A percentile compares a stretch with the other conserved stretches of the same genome.
These are phyloP conservation scores for Asterophora parasitica DNA, from an alignment of 768 basidiomycete species.

Conservation along the genomic window DNA sequence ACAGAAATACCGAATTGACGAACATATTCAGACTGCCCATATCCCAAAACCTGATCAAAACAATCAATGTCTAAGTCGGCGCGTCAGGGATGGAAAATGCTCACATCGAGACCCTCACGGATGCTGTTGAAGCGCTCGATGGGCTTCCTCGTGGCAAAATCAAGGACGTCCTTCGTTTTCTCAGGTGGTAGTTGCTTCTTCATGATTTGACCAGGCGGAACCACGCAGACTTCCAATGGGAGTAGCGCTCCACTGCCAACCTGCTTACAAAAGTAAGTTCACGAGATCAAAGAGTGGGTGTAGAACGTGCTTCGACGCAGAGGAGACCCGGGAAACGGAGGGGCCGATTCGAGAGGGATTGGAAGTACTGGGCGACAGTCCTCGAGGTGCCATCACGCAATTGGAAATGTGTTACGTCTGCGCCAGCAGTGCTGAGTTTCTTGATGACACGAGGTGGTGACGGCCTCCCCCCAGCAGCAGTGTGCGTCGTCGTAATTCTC, in stretches of 20 bases:
- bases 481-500: slow-evolving; percentile 23
- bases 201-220: slow-evolving; percentile 65
- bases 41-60: slow-evolving; percentile 40
- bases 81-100: neutral
- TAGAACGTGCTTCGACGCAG: slow-evolving; percentile 47
- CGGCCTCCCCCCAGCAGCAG: neutral
- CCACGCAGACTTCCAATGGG: slow-evolving; percentile 63
- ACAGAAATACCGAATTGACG: slow-evolving; percentile 66
- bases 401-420: slow-evolving; percentile 42
- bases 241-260: slow-evolving; percentile 57
- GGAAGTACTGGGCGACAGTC: slow-evolving; percentile 20
- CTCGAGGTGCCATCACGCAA: slow-evolving; percentile 32
- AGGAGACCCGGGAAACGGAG: slow-evolving; percentile 43
- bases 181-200: slow-evolving; percentile 67
- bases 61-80: neutral
- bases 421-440: slow-evolving; percentile 47
- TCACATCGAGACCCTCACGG: slow-evolving; percentile 34
- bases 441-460: slow-evolving; percentile 45
- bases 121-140: slow-evolving; percentile 53
- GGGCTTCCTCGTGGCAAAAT: slow-evolving; percentile 65
- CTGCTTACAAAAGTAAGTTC: slow-evolving; percentile 26
- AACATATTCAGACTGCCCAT: slow-evolving; percentile 70
- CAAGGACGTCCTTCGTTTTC: slow-evolving; percentile 56
- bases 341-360: slow-evolving; percentile 19
- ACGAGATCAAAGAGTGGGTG: neutral